Evolutionary conservation across 371 early-diverging fungal species (phyloP).

Genomic region (Haplosporangium sp.): DNA sequence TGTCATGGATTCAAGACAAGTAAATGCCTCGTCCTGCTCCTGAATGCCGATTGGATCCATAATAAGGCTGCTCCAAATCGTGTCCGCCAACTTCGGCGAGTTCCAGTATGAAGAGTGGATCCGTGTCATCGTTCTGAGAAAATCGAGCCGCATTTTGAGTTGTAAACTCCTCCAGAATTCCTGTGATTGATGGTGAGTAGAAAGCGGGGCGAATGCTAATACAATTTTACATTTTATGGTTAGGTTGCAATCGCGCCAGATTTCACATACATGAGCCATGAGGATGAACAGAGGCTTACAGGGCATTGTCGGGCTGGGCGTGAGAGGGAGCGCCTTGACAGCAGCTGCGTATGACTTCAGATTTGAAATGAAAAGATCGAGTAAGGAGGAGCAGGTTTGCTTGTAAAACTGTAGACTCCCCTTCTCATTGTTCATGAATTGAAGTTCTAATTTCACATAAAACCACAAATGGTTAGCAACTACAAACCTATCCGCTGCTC

Average conservation of each 20-base stretch:
- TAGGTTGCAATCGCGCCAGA: no score
- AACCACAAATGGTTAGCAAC: background rate
- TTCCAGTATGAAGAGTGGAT: constrained; percentile 40
- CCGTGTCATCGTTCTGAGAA: constrained; percentile 45
- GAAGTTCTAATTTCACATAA: constrained; percentile 16
- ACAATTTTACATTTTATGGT: background rate
- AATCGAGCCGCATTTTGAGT: constrained; percentile 45
- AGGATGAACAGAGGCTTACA: constrained; percentile 13
- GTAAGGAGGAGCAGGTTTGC: constrained; percentile 23
- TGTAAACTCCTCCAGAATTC: constrained; percentile 36
- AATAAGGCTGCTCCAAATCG: constrained; percentile 53
- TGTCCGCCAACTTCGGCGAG: constrained; percentile 52
- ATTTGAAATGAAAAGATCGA: constrained; percentile 35
- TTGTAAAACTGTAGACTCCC: constrained; percentile 17
- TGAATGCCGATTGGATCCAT: constrained; percentile 52
- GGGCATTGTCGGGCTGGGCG: constrained; percentile 34
- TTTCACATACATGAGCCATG: no score
- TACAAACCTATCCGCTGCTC: background rate
- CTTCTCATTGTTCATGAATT: constrained; percentile 17
- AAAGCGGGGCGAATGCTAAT: constrained; percentile 32
- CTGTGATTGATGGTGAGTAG: constrained; percentile 14
- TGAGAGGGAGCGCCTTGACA: constrained; percentile 28
- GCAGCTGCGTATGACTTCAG: constrained; percentile 26
- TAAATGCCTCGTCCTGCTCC: constrained; percentile 56
- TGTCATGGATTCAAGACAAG: constrained; percentile 46